phyloP scores from a whole-genome alignment of 352 stramenopile genomes.

The Phytophthora aleatoria region DNA sequence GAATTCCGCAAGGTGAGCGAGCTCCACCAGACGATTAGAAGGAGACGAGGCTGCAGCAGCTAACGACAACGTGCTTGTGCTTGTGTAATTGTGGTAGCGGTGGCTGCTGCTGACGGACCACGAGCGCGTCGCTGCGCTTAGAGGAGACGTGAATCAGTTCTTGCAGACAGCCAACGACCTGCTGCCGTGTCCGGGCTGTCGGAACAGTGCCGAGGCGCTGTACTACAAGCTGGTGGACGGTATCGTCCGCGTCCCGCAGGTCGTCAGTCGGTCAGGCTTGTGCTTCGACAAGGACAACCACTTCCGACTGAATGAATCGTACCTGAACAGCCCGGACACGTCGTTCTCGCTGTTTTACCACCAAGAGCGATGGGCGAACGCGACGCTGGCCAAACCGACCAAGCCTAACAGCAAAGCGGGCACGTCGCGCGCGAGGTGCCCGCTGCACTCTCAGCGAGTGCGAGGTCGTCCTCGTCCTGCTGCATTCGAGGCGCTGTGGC shows the following conservation, averaged over 20 bases:
- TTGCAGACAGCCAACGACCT: slow-evolving; percentile 74
- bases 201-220: slow-evolving; percentile 77
- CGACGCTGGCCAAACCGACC: slow-evolving; percentile 55
- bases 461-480: slow-evolving; percentile 71
- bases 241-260: slow-evolving; percentile 38
- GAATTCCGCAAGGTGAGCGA: slow-evolving; percentile 80
- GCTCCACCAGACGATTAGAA: neutral
- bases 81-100: slow-evolving; percentile 46
- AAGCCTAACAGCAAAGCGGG: slow-evolving; percentile 41
- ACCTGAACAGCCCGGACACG: slow-evolving; percentile 67
- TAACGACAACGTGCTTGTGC: slow-evolving; percentile 23
- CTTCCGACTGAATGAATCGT: slow-evolving; percentile 73
- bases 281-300: slow-evolving; percentile 61
- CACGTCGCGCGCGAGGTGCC: slow-evolving; percentile 60
- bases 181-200: slow-evolving; percentile 77
- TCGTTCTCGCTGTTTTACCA: slow-evolving; percentile 79
- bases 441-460: slow-evolving; percentile 77
- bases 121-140: slow-evolving; percentile 71
- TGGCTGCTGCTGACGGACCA: slow-evolving; percentile 82
- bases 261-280: slow-evolving; percentile 59
- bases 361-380: slow-evolving; percentile 70
- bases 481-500: slow-evolving; percentile 80
- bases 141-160: slow-evolving; percentile 69
- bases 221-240: slow-evolving; percentile 73
- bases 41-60: neutral